A percentile compares a stretch with the other conserved stretches of the same genome.
phyloP scores from a whole-genome alignment of 2,329 filamentous ascomycete species.

The Colletotrichum scovillei region DNA sequence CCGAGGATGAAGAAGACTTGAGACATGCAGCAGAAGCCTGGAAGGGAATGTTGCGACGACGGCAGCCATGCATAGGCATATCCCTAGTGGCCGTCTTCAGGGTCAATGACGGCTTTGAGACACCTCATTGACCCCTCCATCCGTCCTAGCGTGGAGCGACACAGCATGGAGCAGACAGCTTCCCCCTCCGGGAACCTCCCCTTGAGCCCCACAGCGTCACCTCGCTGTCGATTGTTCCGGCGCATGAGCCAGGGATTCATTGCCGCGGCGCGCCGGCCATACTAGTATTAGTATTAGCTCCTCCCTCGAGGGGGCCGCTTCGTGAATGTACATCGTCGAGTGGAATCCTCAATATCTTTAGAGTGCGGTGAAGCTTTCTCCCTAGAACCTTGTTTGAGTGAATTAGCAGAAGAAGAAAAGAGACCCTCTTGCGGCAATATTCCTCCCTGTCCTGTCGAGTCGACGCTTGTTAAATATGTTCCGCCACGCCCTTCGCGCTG shows the following conservation, averaged over 20 bases:
- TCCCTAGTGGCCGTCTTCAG: slow-evolving; percentile 29
- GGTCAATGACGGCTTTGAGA: slow-evolving; percentile 23
- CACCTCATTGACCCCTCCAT: slow-evolving; percentile 10
- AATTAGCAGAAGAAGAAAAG: slow-evolving; percentile 6
- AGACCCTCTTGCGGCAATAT: slow-evolving; percentile 26
- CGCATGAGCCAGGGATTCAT: slow-evolving; percentile 26
- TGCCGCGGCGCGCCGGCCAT: slow-evolving; percentile 27
- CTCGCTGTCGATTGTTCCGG: slow-evolving; percentile 34
- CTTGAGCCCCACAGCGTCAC: slow-evolving; percentile 27
- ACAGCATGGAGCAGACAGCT: not conserved
- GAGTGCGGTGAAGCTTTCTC: slow-evolving; percentile 28
- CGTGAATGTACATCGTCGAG: slow-evolving; percentile 16
- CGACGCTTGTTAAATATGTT: slow-evolving; percentile 31
- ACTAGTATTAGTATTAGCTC: slow-evolving; percentile 31
- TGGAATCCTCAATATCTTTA: slow-evolving; percentile 1
- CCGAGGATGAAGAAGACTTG: slow-evolving; percentile 24
- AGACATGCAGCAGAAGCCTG: slow-evolving; percentile 17
- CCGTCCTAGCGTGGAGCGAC: slow-evolving; percentile 11
- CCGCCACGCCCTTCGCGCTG: slow-evolving; percentile 27
- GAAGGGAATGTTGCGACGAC: too few relatives aligned
- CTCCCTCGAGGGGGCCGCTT: slow-evolving; percentile 15
- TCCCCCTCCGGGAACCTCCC: not conserved
- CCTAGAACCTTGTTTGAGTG: slow-evolving; percentile 30
- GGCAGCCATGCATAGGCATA: not conserved
- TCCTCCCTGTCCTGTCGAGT: not conserved